Base-by-base conservation (phyloP, 2,329 filamentous ascomycete genomes). In the Aspergillus sp. region DNA sequence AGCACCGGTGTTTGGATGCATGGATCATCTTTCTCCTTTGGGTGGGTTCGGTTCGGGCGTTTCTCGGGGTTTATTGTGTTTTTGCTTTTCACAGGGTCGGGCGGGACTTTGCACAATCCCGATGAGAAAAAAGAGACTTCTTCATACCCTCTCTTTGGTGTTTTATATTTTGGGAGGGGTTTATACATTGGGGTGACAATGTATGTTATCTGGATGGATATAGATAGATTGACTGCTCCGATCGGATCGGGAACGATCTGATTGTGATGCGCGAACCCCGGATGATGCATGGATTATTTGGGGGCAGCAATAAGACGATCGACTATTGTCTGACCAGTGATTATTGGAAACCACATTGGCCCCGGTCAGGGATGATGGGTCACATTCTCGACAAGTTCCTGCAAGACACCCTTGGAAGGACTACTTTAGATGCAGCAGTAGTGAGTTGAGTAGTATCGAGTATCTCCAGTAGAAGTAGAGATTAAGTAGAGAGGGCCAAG, bases 251-350 rank as follows among this genome's bases (percentile, higher is more conserved):
- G 45, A 10, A 15, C 15, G 25, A 41, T 55, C 36, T 17, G 21
- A 54, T 36, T 19, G 36, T 21, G 41, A 45, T 23, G 41, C 19
- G 21, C 19, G 41, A 36, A 45, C 41, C 41, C 45, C 45, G 7
- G 21, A 49, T 49, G 45, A 23, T 36, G 32, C 32, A 36, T 36
- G 32, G 32, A 36, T 36, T 36, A 36, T 36, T 36, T 13, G 32
- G 32, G 5, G 12, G 10, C 19, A 21, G 41, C 41, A 45, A 55
- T 43, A 55, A 43, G 38, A 45, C 23, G 32, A 32, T 55, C 30
- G 12, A 50, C 23, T 41, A 50, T 57, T 57, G 23, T 39, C 41
- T 36, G 32, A 36, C 32, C 12, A 36, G 32, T 55, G 52, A 55
- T 55, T 19, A 43, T 43, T 54, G 52, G 39, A 21, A 15, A 36